phyloP scores from a whole-genome alignment of 2,329 filamentous ascomycete genomes.

The Trichophyton benhamiae region DNA sequence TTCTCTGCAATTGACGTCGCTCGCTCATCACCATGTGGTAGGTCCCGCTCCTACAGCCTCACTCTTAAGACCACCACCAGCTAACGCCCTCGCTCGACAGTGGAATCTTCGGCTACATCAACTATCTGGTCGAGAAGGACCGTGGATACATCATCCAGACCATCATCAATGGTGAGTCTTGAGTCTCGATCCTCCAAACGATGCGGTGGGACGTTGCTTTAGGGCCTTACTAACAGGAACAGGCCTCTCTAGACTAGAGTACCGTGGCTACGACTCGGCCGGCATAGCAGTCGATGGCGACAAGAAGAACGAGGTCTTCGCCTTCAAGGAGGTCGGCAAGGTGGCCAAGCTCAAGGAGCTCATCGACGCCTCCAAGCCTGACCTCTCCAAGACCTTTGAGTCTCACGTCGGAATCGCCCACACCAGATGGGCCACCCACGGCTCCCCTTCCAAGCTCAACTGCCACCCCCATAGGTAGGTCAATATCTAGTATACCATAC shows the following conservation, averaged over 20 bases:
- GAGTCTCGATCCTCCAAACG: too few relatives aligned
- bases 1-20: neutral
- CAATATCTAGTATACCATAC: neutral
- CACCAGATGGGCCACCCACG: conserved; percentile 98
- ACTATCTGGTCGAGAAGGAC: conserved; percentile 98
- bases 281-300: conserved; percentile 92
- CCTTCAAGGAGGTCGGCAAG: conserved; percentile 99
- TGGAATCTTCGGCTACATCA: conserved; percentile 97
- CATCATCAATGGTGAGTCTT: conserved; percentile 72
- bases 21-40: conserved; percentile 12
- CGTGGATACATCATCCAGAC: conserved; percentile 92
- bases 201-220: neutral
- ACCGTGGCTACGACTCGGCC: conserved; percentile 96
- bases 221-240: conserved; percentile 6
- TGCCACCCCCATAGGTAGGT: conserved; percentile 94
- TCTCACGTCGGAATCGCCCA: conserved; percentile 98
- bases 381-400: conserved; percentile 87
- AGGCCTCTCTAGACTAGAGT: conserved; percentile 93
- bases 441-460: conserved; percentile 82
- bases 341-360: conserved; percentile 91
- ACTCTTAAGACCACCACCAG: neutral
- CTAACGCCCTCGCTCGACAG: conserved; percentile 31
- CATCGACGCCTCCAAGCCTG: conserved; percentile 69
- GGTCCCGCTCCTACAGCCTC: neutral
- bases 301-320: conserved; percentile 95